Evolutionary conservation across 768 basidiomycete species (phyloP).

Genomic region (Dacryopinax primogenitus): DNA sequence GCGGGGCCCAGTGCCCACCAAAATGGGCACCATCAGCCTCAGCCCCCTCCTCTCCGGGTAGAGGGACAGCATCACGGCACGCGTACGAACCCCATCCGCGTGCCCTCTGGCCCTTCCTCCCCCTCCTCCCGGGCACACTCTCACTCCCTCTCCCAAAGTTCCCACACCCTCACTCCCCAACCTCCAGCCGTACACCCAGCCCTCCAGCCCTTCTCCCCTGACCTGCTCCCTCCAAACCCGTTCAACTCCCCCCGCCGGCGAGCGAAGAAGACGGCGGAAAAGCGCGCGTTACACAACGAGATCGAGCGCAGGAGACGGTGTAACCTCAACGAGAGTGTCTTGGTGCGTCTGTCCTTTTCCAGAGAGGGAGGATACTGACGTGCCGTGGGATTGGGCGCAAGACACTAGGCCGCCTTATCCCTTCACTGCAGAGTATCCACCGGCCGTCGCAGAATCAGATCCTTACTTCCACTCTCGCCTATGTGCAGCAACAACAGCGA

Average conservation of each 20-base stretch:
- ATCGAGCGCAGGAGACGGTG: constrained; percentile 3
- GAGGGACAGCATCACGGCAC: background rate
- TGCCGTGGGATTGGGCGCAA: background rate
- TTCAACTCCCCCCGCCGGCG: background rate
- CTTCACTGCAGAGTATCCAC: background rate
- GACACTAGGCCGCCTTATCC: background rate
- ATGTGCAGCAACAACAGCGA: background rate
- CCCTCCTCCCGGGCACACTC: no score
- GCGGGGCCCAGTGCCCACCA: background rate
- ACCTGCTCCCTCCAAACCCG: constrained; percentile 2
- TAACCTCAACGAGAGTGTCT: constrained; percentile 2
- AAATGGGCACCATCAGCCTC: background rate
- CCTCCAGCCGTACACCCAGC: background rate
- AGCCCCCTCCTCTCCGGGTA: background rate
- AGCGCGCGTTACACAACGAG: constrained; percentile 3
- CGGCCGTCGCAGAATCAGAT: constrained; percentile 1
- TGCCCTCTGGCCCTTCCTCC: background rate
- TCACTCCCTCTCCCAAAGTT: no score
- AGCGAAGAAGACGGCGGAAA: background rate
- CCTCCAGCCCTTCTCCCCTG: constrained; percentile 4
- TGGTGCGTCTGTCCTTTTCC: background rate
- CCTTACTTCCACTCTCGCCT: background rate
- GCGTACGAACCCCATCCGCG: background rate
- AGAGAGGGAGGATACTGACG: no score
- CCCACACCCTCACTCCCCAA: no score